phyloP scores from a whole-genome alignment of 306 rosid species.

The Chamaecrista fasciculata region DNA sequence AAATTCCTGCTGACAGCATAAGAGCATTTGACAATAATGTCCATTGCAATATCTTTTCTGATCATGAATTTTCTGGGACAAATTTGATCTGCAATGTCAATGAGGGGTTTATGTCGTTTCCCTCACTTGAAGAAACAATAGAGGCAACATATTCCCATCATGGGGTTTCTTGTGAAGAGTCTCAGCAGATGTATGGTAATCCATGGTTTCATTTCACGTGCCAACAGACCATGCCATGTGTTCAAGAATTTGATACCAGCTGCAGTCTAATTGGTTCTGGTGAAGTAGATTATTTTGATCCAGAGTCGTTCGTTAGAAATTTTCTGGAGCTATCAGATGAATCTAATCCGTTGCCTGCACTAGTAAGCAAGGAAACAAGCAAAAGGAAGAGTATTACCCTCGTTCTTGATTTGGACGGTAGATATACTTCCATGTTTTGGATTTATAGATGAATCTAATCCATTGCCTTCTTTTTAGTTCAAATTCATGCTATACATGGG shows the following conservation, averaged over 20 bases:
- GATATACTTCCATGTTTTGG: conserved; percentile 4
- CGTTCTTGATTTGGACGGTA: conserved; percentile 97
- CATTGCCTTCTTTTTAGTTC: neutral
- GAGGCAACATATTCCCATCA: conserved; percentile 32
- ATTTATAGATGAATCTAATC: neutral
- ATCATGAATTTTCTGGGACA: conserved; percentile 43
- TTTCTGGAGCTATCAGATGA: conserved; percentile 60
- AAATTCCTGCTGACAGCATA: conserved; percentile 41
- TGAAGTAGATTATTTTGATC: conserved; percentile 65
- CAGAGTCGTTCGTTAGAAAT: conserved; percentile 59
- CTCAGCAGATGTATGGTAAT: conserved; percentile 34
- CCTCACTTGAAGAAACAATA: conserved; percentile 50
- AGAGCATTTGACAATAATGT: conserved; percentile 36
- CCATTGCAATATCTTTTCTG: conserved; percentile 38
- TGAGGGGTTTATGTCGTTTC: conserved; percentile 44
- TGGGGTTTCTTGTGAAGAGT: conserved; percentile 46
- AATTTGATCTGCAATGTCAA: conserved; percentile 42
- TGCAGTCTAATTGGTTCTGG: conserved; percentile 38
- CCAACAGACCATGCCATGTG: conserved; percentile 49
- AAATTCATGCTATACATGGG: neutral
- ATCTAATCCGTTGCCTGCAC: conserved; percentile 52
- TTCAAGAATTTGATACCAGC: conserved; percentile 43
- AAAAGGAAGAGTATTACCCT: conserved; percentile 59
- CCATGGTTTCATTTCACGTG: conserved; percentile 46
- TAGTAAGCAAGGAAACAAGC: conserved; percentile 49